A percentile compares a stretch with the other conserved stretches of the same genome.
phyloP scores from a whole-genome alignment of 1,284 basidiomycete genomes.

The Termitomyces sp. region DNA sequence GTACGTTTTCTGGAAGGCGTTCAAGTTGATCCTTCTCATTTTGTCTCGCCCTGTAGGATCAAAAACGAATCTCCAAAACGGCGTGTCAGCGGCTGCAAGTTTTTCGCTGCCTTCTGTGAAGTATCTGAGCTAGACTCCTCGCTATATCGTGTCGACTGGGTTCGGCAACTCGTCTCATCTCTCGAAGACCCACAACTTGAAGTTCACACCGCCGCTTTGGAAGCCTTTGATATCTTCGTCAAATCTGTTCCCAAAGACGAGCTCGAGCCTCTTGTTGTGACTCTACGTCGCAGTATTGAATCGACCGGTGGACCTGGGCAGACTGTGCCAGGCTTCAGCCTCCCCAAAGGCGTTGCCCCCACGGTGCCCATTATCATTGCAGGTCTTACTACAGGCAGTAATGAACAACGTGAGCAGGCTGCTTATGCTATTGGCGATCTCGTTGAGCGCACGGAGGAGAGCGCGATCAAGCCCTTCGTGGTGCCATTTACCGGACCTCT shows the following conservation, averaged over 20 bases:
- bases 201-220: slow-evolving; percentile 83
- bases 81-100: slow-evolving; percentile 72
- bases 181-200: slow-evolving; percentile 75
- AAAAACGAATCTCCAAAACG: slow-evolving; percentile 69
- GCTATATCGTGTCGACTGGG: slow-evolving; percentile 90
- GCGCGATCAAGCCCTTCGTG: slow-evolving; percentile 92
- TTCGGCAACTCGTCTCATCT: slow-evolving; percentile 85
- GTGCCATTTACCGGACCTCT: slow-evolving; percentile 96
- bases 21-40: neutral
- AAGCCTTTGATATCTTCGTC: slow-evolving; percentile 83
- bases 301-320: slow-evolving; percentile 76
- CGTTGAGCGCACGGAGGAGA: slow-evolving; percentile 85
- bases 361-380: slow-evolving; percentile 88
- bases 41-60: slow-evolving; percentile 45
- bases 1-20: slow-evolving; percentile 37
- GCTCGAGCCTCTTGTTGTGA: slow-evolving; percentile 83
- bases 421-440: slow-evolving; percentile 94
- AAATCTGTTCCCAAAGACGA: slow-evolving; percentile 93
- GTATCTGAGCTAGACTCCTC: slow-evolving; percentile 75
- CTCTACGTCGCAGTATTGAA: slow-evolving; percentile 88
- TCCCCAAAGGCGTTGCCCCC: slow-evolving; percentile 88
- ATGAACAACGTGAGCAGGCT: slow-evolving; percentile 87
- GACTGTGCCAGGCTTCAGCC: slow-evolving; percentile 82
- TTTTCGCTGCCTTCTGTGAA: slow-evolving; percentile 82
- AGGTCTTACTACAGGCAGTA: slow-evolving; percentile 77